Conservation (phyloP, 177 flowering plant species). For the Tripterygium wilfordii region DNA sequence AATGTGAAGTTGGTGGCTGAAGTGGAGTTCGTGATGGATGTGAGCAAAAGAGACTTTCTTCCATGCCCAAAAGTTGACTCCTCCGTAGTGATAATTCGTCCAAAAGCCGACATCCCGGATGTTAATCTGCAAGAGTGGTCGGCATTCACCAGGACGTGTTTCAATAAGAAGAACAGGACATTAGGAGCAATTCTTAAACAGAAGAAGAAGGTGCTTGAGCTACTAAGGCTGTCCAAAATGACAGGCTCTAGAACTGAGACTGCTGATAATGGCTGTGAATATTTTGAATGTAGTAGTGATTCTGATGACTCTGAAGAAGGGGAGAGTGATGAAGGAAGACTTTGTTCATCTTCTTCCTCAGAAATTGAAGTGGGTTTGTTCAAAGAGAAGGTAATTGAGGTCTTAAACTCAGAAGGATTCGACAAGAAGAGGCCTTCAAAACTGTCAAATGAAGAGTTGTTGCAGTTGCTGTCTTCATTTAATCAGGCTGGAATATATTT, state of each 20-base stretch:
- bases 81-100: slow-evolving; percentile 64
- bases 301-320: slow-evolving; percentile 21
- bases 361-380: slow-evolving; percentile 30
- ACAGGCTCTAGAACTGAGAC: slow-evolving; percentile 5
- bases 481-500: slow-evolving; percentile 76
- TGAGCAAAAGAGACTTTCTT: slow-evolving; percentile 84
- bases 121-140: slow-evolving; percentile 79
- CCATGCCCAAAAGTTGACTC: slow-evolving; percentile 91
- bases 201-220: slow-evolving; percentile 76
- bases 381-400: slow-evolving; percentile 50
- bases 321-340: slow-evolving; percentile 12
- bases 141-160: slow-evolving; percentile 80
- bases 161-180: slow-evolving; percentile 83
- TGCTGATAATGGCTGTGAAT: not conserved
- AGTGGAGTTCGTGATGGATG: slow-evolving; percentile 76
- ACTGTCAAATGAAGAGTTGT: slow-evolving; percentile 56
- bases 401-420: slow-evolving; percentile 52
- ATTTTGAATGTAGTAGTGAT: slow-evolving; percentile 7
- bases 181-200: slow-evolving; percentile 87
- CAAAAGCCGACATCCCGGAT: slow-evolving; percentile 46
- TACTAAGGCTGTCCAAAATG: slow-evolving; percentile 29
- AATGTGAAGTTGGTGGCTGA: slow-evolving; percentile 84
- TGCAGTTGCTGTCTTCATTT: slow-evolving; percentile 50
- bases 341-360: slow-evolving; percentile 7
- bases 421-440: slow-evolving; percentile 82